A percentile compares a stretch with the other conserved stretches of the same genome.
These are phyloP conservation scores for Penicillium robsamsonii DNA, from an alignment of 495 filamentous ascomycete species.

Conservation along the genomic window DNA sequence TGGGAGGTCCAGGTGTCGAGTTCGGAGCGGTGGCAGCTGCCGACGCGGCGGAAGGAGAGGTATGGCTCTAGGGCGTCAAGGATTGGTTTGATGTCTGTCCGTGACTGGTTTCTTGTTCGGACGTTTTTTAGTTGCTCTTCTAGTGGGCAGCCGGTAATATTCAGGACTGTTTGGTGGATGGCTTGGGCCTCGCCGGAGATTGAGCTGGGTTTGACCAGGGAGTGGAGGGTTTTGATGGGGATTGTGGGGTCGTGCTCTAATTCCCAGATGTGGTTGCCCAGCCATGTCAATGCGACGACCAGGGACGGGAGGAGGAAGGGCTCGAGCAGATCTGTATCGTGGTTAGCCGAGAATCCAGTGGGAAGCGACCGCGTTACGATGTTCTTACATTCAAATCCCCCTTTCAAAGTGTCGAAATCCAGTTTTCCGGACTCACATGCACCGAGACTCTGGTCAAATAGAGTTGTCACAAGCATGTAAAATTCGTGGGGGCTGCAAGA, in stretches of 20 bases:
- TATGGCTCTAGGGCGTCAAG: slow-evolving; percentile 68
- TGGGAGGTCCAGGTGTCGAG: slow-evolving; percentile 71
- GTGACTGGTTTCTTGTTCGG: slow-evolving; percentile 63
- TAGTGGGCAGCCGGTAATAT: slow-evolving; percentile 74
- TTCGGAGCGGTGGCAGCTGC: slow-evolving; percentile 65
- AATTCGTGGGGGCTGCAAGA: slow-evolving; percentile 92
- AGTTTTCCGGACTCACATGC: slow-evolving; percentile 70
- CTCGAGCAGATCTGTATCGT: slow-evolving; percentile 69
- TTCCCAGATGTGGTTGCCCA: slow-evolving; percentile 80
- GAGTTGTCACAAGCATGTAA: slow-evolving; percentile 82
- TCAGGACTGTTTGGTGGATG: slow-evolving; percentile 80
- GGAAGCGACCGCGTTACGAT: neutral
- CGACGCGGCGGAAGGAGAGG: slow-evolving; percentile 62
- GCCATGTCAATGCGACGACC: slow-evolving; percentile 74
- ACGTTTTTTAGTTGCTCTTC: slow-evolving; percentile 73
- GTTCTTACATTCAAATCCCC: slow-evolving; percentile 78
- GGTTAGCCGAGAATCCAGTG: slow-evolving; percentile 9
- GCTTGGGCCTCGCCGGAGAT: slow-evolving; percentile 76
- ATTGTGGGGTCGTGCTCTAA: slow-evolving; percentile 61
- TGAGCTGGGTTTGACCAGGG: slow-evolving; percentile 71
- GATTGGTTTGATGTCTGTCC: slow-evolving; percentile 69
- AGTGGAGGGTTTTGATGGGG: slow-evolving; percentile 63
- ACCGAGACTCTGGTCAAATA: slow-evolving; percentile 81
- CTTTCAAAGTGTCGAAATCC: slow-evolving; percentile 77
- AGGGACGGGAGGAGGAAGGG: slow-evolving; percentile 87